Evolutionary conservation across 1,284 basidiomycete genomes (phyloP).

Genomic region (Apiotrichum sp.): DNA sequence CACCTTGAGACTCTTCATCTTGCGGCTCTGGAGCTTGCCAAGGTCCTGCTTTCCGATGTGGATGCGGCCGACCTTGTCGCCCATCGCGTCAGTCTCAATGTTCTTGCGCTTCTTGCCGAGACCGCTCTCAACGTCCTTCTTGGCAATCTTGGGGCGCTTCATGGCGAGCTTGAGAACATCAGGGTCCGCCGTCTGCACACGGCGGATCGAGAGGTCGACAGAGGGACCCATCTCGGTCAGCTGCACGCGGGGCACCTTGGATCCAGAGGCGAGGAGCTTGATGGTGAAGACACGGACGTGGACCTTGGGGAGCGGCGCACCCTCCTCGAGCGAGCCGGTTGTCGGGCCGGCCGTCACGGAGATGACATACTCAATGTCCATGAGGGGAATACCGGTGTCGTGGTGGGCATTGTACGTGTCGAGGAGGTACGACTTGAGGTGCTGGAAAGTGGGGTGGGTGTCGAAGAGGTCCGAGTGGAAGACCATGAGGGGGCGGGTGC

Average conservation of each 20-base stretch:
- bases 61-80: conserved; percentile 82
- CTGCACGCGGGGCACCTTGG: conserved; percentile 70
- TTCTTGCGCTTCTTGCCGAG: conserved; percentile 92
- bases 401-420: conserved; percentile 81
- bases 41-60: conserved; percentile 90
- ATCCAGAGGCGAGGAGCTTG: conserved; percentile 64
- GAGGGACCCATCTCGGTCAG: conserved; percentile 86
- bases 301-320: conserved; percentile 60
- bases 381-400: conserved; percentile 74
- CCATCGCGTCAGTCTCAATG: conserved; percentile 96
- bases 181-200: conserved; percentile 66
- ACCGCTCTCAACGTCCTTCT: conserved; percentile 75
- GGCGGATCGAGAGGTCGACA: conserved; percentile 73
- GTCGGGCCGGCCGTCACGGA: conserved; percentile 68
- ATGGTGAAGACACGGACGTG: conserved; percentile 85
- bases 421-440: conserved; percentile 86
- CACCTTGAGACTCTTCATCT: conserved; percentile 48
- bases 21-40: conserved; percentile 61
- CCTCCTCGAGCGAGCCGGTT: conserved; percentile 40
- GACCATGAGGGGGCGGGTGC: conserved; percentile 89
- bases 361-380: conserved; percentile 86
- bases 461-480: conserved; percentile 93
- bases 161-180: conserved; percentile 76
- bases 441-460: conserved; percentile 80
- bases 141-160: conserved; percentile 78